A percentile compares a stretch with the other conserved stretches of the same genome.
Evolutionary conservation across 1,284 basidiomycete genomes (phyloP).

Genomic region (Afroboletus lepidellus): DNA sequence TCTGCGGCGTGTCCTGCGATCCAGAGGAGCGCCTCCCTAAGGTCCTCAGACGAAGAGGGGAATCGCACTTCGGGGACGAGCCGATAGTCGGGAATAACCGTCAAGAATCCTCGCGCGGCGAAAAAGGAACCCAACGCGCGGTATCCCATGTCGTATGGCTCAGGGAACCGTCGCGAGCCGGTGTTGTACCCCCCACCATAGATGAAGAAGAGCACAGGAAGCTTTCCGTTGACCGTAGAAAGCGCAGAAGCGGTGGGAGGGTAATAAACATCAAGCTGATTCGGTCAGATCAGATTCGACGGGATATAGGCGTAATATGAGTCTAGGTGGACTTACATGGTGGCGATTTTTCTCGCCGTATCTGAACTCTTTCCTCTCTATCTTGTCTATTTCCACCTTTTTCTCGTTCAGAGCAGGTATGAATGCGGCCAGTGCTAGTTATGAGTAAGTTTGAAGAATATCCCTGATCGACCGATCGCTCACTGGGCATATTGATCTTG

Average conservation of each 20-base stretch:
- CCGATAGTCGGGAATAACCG: conserved; percentile 63
- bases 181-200: conserved; percentile 62
- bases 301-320: background rate
- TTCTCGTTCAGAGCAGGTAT: conserved; percentile 42
- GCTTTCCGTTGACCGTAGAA: conserved; percentile 30
- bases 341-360: conserved; percentile 55
- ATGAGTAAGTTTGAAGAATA: too few relatives aligned
- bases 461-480: conserved; percentile 20
- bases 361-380: conserved; percentile 50
- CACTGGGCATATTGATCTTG: conserved; percentile 41
- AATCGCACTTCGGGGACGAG: conserved; percentile 53
- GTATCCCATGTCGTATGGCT: conserved; percentile 50
- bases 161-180: conserved; percentile 46
- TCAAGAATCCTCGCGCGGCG: conserved; percentile 54
- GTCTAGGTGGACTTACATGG: conserved; percentile 45
- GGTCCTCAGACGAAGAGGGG: conserved; percentile 52
- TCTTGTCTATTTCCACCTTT: conserved; percentile 39
- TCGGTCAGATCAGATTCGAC: background rate
- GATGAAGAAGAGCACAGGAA: conserved; percentile 57
- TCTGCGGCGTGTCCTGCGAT: conserved; percentile 38
- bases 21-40: conserved; percentile 60
- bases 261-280: conserved; percentile 57
- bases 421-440: conserved; percentile 45
- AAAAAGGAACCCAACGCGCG: conserved; percentile 59
- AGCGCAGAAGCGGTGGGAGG: conserved; percentile 35